Evolutionary conservation across 257 asterid genomes (phyloP), one percentile per base, ranked within the genome.

Genomic region (Solanum pinnatisectum): DNA sequence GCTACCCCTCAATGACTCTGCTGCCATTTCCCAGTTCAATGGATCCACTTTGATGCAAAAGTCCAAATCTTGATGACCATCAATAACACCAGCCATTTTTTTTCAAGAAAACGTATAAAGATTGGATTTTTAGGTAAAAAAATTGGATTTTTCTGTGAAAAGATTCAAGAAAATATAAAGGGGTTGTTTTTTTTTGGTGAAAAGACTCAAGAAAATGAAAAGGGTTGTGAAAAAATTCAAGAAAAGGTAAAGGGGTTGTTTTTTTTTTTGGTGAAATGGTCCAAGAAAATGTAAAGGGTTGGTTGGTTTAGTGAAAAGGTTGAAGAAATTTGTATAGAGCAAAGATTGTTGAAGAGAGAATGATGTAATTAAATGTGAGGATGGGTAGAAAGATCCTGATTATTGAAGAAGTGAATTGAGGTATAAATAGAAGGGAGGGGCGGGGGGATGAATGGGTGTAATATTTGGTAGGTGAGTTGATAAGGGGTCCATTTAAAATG

Each of bases 21-120:
- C 98, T 40, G 99, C 98, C 87, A 89, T 87, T 10, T 76, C 98
- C 99, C 99, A 96, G 92, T 95, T 96, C 88, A 96, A 82, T 4
- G 98, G 98, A 70, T 96, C 99, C 25, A 78, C 81, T 60, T 84
- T 79, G 86, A 87, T 30, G 88, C 99, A 95, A 84, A 93, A 92
- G 0, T 86, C 92, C 59, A 84, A 20, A 8, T 33, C 84, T 36
- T 90, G 89, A 6, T 93, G 90, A 5, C 89, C 94, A 23, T 90
- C 93, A 79, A 59, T 63, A 39, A 15, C 87, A 30, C 87, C 63
- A 1, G 91, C 90, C 94, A 89, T 91, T 59, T 79, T 25, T 52
- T 36, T 37, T 12, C 70, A 71, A 82, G 59, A 23, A 37, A 76
- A 23, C 40, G 36, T 30, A 27, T n/a, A 12, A 12, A 30, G 72